Base-by-base conservation (phyloP, 2,329 filamentous ascomycete species). In the Septoria petroselini region DNA sequence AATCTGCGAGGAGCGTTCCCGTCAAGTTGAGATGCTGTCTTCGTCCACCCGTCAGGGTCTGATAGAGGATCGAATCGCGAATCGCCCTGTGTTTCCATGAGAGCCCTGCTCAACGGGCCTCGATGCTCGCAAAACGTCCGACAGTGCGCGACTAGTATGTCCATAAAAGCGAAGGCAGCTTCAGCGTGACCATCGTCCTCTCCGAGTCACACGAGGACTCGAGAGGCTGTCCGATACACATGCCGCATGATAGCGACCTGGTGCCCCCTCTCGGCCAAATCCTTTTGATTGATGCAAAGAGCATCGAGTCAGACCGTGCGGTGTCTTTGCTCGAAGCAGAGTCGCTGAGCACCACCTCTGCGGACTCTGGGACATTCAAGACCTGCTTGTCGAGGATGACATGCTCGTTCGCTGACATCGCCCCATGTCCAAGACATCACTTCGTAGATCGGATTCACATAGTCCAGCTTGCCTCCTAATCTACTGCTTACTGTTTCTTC, bases 231-330 rank as follows among this genome's bases (percentile, higher is more conserved):
- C 2, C 14, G 11, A 17, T 53, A 55, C 15, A 57, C 39, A 3
- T 55, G 34, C 14, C 38, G 35, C 52, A 55, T 57, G 18, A 55
- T 42, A 21, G 45, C 15, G 3, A 55, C 50, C 41, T 57, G 55
- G 15, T 50, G 40, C 4, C 33, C 17, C n/a, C 48, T 31, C 25
- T 57, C 55, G 1, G 14, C 4, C 2, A 38, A 5, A 7, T 57
- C 43, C 4, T 18, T n/a, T 30, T 58, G 55, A 25, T 57, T 42
- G 39, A 56, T 50, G 25, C 55, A 58, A 8, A 58, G 21, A 2
- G 52, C 52, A 34, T 55, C 55, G n/a, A 58, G 21, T 52, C 55
- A 54, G 7, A 53, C 37, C 0, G 14, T 34, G 8, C 3, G n/a
- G 11, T 47, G 51, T n/a, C 25, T 41, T 9, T 50, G 41, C 1